Percentiles rank a stretch among this genome's conserved stretches.
Conservation (phyloP, 345 rosid genomes). For the Lumnitzera racemosa region DNA sequence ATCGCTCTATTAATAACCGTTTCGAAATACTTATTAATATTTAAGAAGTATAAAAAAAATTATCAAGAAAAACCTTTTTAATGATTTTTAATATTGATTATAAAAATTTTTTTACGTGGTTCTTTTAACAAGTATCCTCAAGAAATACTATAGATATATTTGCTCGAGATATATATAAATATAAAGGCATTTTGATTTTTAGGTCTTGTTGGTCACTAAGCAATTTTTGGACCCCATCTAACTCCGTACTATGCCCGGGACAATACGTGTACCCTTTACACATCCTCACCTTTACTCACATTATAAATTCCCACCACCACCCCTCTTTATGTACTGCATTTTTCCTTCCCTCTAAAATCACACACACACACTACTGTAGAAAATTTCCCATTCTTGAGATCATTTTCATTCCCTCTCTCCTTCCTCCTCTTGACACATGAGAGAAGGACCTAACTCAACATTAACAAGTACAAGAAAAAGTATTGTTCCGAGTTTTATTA, state of each 20-base stretch:
- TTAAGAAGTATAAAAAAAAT: too few species aligned
- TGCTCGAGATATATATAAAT: too few species aligned
- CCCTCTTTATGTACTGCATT: conserved; percentile 4
- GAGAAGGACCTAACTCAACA: conserved; percentile 4
- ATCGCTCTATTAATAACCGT: too few species aligned
- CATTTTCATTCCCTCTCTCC: background rate
- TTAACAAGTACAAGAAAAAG: too few species aligned
- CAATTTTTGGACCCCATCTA: background rate
- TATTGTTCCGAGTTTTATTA: background rate
- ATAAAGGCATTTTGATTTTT: background rate
- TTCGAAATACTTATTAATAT: too few species aligned
- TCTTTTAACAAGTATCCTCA: too few species aligned
- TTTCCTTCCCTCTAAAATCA: conserved; percentile 2
- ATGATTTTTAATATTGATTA: too few species aligned
- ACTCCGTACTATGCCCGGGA: conserved; percentile 14
- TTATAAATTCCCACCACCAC: conserved; percentile 7
- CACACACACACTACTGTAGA: background rate
- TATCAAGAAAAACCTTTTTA: too few species aligned
- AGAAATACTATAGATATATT: too few species aligned
- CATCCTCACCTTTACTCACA: background rate
- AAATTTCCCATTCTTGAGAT: background rate
- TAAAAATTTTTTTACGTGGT: too few species aligned
- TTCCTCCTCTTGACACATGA: conserved; percentile 3
- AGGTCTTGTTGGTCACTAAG: background rate
- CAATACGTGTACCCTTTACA: conserved; percentile 17